Percentiles rank a stretch among this genome's conserved stretches.
Conservation (phyloP, 495 filamentous ascomycete genomes). For the Penicillium ochrochloron region DNA sequence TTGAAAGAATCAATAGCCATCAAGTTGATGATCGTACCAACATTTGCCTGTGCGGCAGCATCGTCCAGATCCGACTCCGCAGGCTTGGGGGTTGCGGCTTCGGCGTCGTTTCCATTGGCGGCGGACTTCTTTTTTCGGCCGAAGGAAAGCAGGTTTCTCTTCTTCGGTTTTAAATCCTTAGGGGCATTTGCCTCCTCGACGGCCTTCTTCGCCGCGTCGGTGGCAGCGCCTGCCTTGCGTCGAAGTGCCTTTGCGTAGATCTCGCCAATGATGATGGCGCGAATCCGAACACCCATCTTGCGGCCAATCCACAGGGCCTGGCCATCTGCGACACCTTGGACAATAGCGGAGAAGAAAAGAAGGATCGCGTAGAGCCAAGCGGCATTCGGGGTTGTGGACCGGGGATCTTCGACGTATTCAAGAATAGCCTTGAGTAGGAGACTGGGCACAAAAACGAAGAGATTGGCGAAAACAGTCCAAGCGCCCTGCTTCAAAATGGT, state of each 20-base stretch:
- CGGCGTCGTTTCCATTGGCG: slow-evolving; percentile 37
- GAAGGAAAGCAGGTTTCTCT: slow-evolving; percentile 54
- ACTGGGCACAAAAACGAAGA: slow-evolving; percentile 89
- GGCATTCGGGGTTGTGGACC: slow-evolving; percentile 78
- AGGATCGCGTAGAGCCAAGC: slow-evolving; percentile 96
- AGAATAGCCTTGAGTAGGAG: slow-evolving; percentile 89
- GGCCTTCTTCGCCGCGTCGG: slow-evolving; percentile 55
- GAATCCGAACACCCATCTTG: slow-evolving; percentile 88
- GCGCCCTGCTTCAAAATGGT: slow-evolving; percentile 75
- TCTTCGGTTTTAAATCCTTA: slow-evolving; percentile 49
- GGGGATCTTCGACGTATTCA: slow-evolving; percentile 87
- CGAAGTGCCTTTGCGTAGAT: slow-evolving; percentile 97
- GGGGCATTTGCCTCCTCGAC: slow-evolving; percentile 37
- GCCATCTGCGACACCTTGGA: slow-evolving; percentile 78
- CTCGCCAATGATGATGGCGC: slow-evolving; percentile 95
- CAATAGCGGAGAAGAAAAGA: slow-evolving; percentile 76
- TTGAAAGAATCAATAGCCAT: slow-evolving; percentile 99
- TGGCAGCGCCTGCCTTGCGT: slow-evolving; percentile 80
- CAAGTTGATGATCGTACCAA: slow-evolving; percentile 96
- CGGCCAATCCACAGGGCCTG: slow-evolving; percentile 94
- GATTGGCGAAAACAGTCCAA: slow-evolving; percentile 77
- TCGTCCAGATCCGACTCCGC: slow-evolving; percentile 43
- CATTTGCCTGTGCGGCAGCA: slow-evolving; percentile 76
- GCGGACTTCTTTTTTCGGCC: slow-evolving; percentile 59
- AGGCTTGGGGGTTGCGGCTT: slow-evolving; percentile 38